A percentile compares a stretch with the other conserved stretches of the same genome.
Conservation (phyloP, 1,139 yeast species). For the Taiozyma sp. region DNA sequence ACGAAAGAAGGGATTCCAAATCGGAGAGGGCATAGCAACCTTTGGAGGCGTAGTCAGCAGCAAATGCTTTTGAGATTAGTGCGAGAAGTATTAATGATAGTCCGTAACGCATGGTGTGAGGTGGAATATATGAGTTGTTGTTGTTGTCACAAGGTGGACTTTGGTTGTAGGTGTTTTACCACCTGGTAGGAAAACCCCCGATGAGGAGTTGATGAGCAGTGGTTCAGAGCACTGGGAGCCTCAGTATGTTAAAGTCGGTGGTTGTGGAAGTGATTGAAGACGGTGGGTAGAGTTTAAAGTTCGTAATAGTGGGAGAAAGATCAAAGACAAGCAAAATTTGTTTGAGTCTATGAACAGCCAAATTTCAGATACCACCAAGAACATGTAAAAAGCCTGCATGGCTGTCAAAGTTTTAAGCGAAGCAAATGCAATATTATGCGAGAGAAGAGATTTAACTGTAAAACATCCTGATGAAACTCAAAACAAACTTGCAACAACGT, state of each 20-base stretch:
- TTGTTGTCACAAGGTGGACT: too few species aligned
- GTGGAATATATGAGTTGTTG: too few species aligned
- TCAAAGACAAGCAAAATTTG: neutral
- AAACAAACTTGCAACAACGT: neutral
- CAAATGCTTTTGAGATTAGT: neutral
- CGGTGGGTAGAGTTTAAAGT: too few species aligned
- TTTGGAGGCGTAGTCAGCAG: neutral
- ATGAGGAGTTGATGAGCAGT: too few species aligned
- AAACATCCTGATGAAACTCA: too few species aligned
- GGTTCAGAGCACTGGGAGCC: too few species aligned
- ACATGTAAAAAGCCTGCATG: neutral
- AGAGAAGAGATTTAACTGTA: neutral
- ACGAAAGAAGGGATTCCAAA: neutral
- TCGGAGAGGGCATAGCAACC: slow-evolving; percentile 5
- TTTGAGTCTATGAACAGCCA: neutral
- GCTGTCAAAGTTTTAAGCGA: neutral
- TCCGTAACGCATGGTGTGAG: neutral
- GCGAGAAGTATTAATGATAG: neutral
- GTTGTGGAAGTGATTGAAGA: too few species aligned
- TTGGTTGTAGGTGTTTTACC: too few species aligned
- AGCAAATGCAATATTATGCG: neutral
- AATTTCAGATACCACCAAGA: neutral
- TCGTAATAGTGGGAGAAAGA: neutral
- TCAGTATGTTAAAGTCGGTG: neutral
- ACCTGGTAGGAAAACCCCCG: neutral